Evolutionary conservation across 2,329 filamentous ascomycete genomes (phyloP).

Genomic region (Apiospora saccharicola): DNA sequence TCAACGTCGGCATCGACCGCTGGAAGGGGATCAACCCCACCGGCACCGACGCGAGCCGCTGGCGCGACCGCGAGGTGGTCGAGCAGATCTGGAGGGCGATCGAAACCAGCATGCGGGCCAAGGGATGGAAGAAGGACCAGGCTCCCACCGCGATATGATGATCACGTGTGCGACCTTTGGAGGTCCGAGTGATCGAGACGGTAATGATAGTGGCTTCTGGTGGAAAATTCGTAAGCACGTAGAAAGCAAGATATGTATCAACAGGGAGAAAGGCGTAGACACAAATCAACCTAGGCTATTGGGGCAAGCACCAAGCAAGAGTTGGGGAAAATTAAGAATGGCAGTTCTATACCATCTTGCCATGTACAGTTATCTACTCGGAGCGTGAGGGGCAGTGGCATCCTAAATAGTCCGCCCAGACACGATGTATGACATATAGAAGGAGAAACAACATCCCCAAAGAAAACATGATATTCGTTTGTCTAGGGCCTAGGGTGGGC

Average conservation of each 20-base stretch:
- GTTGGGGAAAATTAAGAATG: not conserved
- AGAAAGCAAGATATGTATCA: slow-evolving; percentile 1
- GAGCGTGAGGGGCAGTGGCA: not conserved
- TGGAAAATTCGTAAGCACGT: not conserved
- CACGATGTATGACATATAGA: not conserved
- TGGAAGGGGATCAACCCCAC: slow-evolving; percentile 65
- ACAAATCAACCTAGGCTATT: no score
- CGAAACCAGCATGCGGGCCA: slow-evolving; percentile 84
- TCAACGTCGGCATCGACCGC: slow-evolving; percentile 83
- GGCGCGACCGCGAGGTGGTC: slow-evolving; percentile 91
- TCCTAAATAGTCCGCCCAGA: not conserved
- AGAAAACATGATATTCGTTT: not conserved
- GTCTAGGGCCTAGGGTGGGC: not conserved
- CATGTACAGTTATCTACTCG: not conserved
- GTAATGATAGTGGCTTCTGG: not conserved
- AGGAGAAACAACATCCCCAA: not conserved
- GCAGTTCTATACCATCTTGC: not conserved
- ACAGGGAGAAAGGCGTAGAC: not conserved
- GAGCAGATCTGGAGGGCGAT: slow-evolving; percentile 92
- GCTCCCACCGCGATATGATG: slow-evolving; percentile 62
- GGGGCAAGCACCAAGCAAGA: not conserved
- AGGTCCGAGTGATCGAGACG: not conserved
- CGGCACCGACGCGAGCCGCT: slow-evolving; percentile 63
- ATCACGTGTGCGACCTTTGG: not conserved
- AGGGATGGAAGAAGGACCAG: slow-evolving; percentile 81